A percentile compares a stretch with the other conserved stretches of the same genome.
Conservation (phyloP, 495 filamentous ascomycete genomes). For the Penicillium subrubescens region DNA sequence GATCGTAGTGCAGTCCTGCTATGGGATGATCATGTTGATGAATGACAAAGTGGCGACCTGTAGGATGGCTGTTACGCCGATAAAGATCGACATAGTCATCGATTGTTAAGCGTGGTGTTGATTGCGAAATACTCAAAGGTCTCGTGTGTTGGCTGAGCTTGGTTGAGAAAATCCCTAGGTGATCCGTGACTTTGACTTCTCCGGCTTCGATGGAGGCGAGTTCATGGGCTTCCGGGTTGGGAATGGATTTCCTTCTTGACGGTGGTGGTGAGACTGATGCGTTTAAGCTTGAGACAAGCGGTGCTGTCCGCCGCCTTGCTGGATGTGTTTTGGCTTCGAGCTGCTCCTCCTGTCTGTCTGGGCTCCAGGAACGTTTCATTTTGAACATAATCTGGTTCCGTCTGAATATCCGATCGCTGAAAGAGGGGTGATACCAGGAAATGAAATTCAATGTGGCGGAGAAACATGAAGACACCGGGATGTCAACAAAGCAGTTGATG, state of each 20-base stretch:
- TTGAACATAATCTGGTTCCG: background rate
- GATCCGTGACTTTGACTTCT: slow-evolving; percentile 50
- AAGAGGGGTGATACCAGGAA: background rate
- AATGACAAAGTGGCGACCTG: slow-evolving; percentile 63
- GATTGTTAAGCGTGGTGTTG: slow-evolving; percentile 44
- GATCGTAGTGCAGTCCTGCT: slow-evolving; percentile 64
- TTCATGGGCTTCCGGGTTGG: background rate
- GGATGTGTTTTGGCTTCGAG: background rate
- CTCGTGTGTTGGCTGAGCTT: slow-evolving; percentile 36
- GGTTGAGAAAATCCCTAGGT: slow-evolving; percentile 53
- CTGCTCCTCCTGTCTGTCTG: slow-evolving; percentile 10
- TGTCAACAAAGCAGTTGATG: background rate
- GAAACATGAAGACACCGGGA: background rate
- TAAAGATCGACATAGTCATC: slow-evolving; percentile 55
- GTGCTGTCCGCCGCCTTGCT: background rate
- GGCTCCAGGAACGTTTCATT: slow-evolving; percentile 23
- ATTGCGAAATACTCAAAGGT: slow-evolving; percentile 6
- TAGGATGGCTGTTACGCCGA: slow-evolving; percentile 43
- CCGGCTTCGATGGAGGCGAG: slow-evolving; percentile 63
- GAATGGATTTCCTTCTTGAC: background rate
- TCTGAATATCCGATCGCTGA: background rate
- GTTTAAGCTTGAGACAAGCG: slow-evolving; percentile 12
- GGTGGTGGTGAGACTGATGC: slow-evolving; percentile 24
- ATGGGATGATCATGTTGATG: slow-evolving; percentile 73
- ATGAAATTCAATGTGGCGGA: background rate